phyloP scores from a whole-genome alignment of 2,329 filamentous ascomycete species.

The Verticillium alfalfae region DNA sequence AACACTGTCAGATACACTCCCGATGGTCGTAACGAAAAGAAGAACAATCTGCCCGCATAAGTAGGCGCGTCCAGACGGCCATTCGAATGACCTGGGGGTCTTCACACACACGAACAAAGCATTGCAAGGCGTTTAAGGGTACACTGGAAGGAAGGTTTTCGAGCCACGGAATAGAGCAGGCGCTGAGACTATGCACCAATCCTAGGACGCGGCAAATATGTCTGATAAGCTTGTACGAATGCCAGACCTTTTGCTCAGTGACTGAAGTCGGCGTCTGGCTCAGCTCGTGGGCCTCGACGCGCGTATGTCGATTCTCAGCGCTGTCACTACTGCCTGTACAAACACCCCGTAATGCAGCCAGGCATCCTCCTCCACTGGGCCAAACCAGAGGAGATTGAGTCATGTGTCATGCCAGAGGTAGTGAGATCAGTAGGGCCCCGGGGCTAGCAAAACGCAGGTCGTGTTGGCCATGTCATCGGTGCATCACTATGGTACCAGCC shows the following conservation, averaged over 20 bases:
- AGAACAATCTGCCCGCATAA: conserved; percentile 34
- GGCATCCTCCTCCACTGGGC: no score
- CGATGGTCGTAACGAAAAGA: conserved; percentile 59
- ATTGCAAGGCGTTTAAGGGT: conserved; percentile 15
- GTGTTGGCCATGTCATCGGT: not conserved
- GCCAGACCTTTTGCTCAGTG: not conserved
- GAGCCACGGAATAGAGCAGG: not conserved
- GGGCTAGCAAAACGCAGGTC: not conserved
- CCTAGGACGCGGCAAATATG: not conserved
- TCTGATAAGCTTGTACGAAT: not conserved
- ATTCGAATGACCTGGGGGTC: not conserved
- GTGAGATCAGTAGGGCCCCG: not conserved
- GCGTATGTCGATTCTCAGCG: not conserved
- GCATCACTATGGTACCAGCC: not conserved
- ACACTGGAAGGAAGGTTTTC: not conserved
- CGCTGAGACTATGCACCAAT: not conserved
- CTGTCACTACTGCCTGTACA: not conserved
- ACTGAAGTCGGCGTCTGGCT: not conserved
- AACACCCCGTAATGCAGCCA: no score
- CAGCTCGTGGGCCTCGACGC: not conserved
- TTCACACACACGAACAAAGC: conserved; percentile 2
- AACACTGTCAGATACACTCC: conserved; percentile 47
- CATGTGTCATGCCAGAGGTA: not conserved
- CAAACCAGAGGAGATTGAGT: no score
- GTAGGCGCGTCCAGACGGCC: not conserved